phyloP scores from a whole-genome alignment of 129 eudicot genomes.

The Saussurea involucrata region DNA sequence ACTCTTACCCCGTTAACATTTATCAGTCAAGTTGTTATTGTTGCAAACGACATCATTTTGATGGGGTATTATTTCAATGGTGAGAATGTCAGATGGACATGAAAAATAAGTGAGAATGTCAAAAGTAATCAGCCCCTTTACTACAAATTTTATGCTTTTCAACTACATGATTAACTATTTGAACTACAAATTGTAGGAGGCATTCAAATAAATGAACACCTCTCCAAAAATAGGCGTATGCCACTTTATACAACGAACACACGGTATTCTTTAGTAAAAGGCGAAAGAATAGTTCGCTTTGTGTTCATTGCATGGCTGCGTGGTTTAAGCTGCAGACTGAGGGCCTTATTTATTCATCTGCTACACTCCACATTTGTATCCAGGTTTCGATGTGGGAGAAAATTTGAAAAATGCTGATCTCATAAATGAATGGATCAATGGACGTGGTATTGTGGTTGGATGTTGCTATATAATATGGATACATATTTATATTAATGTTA shows the following conservation, averaged over 20 bases:
- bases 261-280: constrained; percentile 88
- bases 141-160: constrained; percentile 26
- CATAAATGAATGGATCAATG: background rate
- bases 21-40: no score
- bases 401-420: background rate
- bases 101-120: no score
- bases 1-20: no score
- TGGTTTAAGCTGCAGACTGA: background rate
- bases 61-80: no score
- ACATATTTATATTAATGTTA: no score
- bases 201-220: background rate
- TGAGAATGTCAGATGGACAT: no score
- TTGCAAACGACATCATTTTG: no score
- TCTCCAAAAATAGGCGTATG: constrained; percentile 45
- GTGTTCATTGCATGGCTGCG: constrained; percentile 43
- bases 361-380: background rate
- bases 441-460: no score
- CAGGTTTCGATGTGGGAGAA: background rate
- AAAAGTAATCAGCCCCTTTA: no score
- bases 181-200: background rate
- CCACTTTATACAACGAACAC: constrained; percentile 40
- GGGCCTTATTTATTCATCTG: background rate
- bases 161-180: constrained; percentile 14
- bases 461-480: no score
- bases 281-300: constrained; percentile 83